These are phyloP conservation scores for Penicillium roqueforti DNA, from an alignment of 495 filamentous ascomycete species.

Conservation along the genomic window DNA sequence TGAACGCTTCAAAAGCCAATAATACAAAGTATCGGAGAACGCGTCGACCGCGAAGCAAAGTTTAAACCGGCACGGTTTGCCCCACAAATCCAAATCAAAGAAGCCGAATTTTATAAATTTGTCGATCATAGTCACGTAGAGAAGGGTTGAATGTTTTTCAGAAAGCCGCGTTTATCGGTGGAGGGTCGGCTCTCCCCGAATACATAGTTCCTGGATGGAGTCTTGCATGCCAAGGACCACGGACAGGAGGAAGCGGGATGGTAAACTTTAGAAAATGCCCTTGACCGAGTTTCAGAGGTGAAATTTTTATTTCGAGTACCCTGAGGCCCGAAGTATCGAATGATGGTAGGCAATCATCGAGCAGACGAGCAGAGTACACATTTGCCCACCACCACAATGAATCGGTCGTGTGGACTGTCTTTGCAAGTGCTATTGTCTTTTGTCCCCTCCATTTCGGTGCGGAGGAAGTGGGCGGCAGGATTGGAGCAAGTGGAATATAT, in stretches of 20 bases:
- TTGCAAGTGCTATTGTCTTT: conserved; percentile 53
- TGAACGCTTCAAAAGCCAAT: conserved; percentile 3
- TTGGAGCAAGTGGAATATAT: conserved; percentile 68
- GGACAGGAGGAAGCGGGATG: conserved; percentile 7
- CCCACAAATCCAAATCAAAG: conserved; percentile 1
- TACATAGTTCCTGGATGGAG: conserved; percentile 13
- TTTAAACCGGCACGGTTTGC: conserved; percentile 11
- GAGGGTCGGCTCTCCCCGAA: conserved; percentile 20
- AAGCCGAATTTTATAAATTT: conserved; percentile 6
- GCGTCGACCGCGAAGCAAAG: conserved; percentile 7
- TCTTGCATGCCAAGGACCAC: conserved; percentile 13
- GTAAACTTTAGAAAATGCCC: conserved; percentile 4
- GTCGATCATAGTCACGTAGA: conserved; percentile 21
- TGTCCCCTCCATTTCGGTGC: conserved; percentile 60
- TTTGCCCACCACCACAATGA: conserved; percentile 63
- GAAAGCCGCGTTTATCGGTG: conserved; percentile 11
- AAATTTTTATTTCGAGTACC: conserved; percentile 1
- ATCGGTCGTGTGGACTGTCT: conserved; percentile 70
- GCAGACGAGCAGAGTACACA: conserved; percentile 53
- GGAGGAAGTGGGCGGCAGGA: conserved; percentile 63
- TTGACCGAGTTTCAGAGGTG: conserved; percentile 1
- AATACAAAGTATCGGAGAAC: conserved; percentile 10
- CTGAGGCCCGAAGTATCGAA: background rate
- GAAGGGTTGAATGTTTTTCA: conserved; percentile 9
- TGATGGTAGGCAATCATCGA: conserved; percentile 12